Conservation (phyloP, 1,284 basidiomycete species). For the Meira miltonrushii region DNA sequence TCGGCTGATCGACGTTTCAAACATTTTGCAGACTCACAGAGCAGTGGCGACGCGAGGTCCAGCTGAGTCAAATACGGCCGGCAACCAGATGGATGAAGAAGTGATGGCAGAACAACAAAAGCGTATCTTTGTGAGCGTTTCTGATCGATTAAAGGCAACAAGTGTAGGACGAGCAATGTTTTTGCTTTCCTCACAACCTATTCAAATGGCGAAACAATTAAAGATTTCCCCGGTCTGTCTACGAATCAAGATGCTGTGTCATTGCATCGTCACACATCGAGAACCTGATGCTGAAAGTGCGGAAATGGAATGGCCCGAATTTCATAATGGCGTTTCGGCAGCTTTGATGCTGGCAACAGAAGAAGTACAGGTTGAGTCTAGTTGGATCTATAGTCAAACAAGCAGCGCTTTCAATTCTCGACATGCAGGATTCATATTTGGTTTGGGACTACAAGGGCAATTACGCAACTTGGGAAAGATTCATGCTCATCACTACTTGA, state of each 20-base stretch:
- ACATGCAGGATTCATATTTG: slow-evolving; percentile 93
- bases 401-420: slow-evolving; percentile 63
- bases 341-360: slow-evolving; percentile 66
- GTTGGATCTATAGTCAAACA: slow-evolving; percentile 44
- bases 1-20: slow-evolving; percentile 42
- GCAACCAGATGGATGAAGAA: neutral
- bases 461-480: slow-evolving; percentile 79
- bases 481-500: slow-evolving; percentile 77
- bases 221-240: slow-evolving; percentile 34
- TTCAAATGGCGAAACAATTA: slow-evolving; percentile 38
- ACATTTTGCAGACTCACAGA: slow-evolving; percentile 39
- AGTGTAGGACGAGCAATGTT: slow-evolving; percentile 45
- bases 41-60: slow-evolving; percentile 23
- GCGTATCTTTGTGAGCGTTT: slow-evolving; percentile 9
- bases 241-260: slow-evolving; percentile 24
- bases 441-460: slow-evolving; percentile 85
- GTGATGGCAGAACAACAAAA: slow-evolving; percentile 3
- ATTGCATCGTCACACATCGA: slow-evolving; percentile 17
- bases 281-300: slow-evolving; percentile 25
- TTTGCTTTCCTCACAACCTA: slow-evolving; percentile 32
- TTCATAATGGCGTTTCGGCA: slow-evolving; percentile 93
- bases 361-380: slow-evolving; percentile 57
- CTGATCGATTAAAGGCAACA: slow-evolving; percentile 43
- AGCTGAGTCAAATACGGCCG: neutral
- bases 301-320: slow-evolving; percentile 78